phyloP scores from a whole-genome alignment of 1,284 basidiomycete genomes.

The Gomphus bonarii region DNA sequence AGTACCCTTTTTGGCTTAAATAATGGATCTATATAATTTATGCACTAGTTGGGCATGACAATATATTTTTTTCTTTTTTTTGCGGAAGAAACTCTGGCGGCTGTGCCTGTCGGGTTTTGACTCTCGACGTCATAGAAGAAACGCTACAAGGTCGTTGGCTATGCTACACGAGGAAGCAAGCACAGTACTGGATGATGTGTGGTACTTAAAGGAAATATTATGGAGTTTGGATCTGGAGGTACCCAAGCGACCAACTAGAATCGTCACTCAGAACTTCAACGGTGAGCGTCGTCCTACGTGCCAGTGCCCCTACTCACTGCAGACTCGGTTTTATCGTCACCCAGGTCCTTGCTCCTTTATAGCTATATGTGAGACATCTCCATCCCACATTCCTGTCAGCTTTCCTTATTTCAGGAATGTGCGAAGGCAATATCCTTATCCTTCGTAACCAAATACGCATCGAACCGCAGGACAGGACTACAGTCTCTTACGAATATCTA shows the following conservation, averaged over 20 bases:
- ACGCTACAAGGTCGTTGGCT: not conserved
- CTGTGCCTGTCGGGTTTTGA: not conserved
- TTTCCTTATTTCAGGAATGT: constrained; percentile 13
- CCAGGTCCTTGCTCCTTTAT: constrained; percentile 69
- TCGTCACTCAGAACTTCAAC: constrained; percentile 78
- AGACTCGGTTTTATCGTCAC: constrained; percentile 7
- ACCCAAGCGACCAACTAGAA: constrained; percentile 34
- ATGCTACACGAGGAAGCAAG: not conserved
- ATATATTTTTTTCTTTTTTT: not conserved
- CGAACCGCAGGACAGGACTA: constrained; percentile 47
- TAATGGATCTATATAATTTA: not conserved
- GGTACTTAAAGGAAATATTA: constrained; percentile 67
- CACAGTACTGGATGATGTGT: constrained; percentile 44
- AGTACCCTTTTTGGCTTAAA: not conserved
- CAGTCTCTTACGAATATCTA: constrained; percentile 78
- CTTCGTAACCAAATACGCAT: constrained; percentile 69
- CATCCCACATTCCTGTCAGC: constrained; percentile 10
- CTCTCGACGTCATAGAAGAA: not conserved
- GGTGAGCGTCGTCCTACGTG: constrained; percentile 30
- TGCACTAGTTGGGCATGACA: not conserved
- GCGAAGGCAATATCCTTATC: constrained; percentile 72
- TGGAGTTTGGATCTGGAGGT: constrained; percentile 23
- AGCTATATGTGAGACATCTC: constrained; percentile 53
- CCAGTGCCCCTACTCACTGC: not conserved
- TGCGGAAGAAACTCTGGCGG: not conserved